Conservation (phyloP, 345 rosid genomes). For the Citrus mangshanensis region DNA sequence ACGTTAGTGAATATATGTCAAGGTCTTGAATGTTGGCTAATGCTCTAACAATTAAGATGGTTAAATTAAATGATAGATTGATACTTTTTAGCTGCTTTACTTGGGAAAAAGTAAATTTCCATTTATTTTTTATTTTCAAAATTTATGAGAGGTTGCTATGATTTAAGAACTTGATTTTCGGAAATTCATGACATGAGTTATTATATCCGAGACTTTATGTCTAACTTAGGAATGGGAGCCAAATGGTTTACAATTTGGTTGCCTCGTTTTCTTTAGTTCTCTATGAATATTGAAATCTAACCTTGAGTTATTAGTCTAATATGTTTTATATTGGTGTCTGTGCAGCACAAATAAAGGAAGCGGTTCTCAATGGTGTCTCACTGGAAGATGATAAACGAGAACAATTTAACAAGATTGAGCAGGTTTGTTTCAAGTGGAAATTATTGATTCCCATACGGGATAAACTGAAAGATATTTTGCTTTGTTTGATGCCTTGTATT, state of each 20-base stretch:
- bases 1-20: not conserved
- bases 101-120: not conserved
- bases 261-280: not conserved
- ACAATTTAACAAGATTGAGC: slow-evolving; percentile 83
- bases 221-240: not conserved
- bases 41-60: not conserved
- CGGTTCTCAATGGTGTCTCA: slow-evolving; percentile 87
- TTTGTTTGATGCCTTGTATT: not conserved
- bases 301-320: slow-evolving; percentile 12
- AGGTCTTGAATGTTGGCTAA: not conserved
- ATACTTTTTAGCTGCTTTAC: not conserved
- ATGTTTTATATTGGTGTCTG: slow-evolving; percentile 15
- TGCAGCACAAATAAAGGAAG: slow-evolving; percentile 75
- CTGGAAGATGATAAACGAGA: slow-evolving; percentile 84
- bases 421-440: slow-evolving; percentile 41
- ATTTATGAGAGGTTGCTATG: not conserved
- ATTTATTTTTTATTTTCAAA: not conserved
- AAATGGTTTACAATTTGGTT: not conserved
- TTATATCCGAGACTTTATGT: not conserved
- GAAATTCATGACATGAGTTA: not conserved
- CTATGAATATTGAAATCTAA: slow-evolving; percentile 1
- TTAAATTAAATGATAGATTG: not conserved
- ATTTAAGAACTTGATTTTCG: not conserved
- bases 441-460: not conserved
- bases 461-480: not conserved